Percentiles rank a stretch among this genome's conserved stretches.
Evolutionary conservation across 208 protist genomes (phyloP).

Genomic region (Lotmaria passim): DNA sequence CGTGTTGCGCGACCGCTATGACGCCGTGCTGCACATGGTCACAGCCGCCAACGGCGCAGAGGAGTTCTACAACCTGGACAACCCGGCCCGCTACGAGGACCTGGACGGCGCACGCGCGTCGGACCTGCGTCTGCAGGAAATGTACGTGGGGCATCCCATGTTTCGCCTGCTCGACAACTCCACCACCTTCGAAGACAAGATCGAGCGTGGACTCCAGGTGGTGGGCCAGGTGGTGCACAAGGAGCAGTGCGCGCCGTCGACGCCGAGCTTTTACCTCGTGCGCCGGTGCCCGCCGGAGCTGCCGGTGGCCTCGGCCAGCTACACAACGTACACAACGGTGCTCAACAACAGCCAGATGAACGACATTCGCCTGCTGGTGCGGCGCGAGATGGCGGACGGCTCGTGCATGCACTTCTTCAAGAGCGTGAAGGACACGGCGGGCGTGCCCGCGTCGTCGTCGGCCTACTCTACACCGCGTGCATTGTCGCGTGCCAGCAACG

Average conservation of each 20-base stretch:
- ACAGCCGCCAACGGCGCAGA: conserved; percentile 75
- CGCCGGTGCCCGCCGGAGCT: conserved; percentile 39
- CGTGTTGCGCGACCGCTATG: conserved; percentile 81
- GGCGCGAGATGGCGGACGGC: conserved; percentile 53
- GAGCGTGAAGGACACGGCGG: conserved; percentile 37
- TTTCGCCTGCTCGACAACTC: conserved; percentile 82
- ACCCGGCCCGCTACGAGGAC: conserved; percentile 80
- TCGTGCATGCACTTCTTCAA: conserved; percentile 76
- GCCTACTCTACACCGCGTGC: background rate
- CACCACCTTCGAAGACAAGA: conserved; percentile 77
- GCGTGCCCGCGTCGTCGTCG: background rate
- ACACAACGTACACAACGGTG: conserved; percentile 52
- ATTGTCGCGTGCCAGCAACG: conserved; percentile 14
- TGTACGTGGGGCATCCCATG: conserved; percentile 78
- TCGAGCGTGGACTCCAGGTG: conserved; percentile 72
- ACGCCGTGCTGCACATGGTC: conserved; percentile 86
- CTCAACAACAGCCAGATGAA: conserved; percentile 60
- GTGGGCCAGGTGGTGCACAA: conserved; percentile 56
- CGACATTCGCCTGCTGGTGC: conserved; percentile 66
- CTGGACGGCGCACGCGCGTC: conserved; percentile 73
- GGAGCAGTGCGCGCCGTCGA: conserved; percentile 28
- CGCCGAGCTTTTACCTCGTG: conserved; percentile 51
- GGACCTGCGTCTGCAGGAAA: conserved; percentile 80
- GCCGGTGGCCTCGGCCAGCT: conserved; percentile 47
- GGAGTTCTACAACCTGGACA: conserved; percentile 83